Percentiles rank a stretch among this genome's conserved stretches.
Conservation (phyloP, 768 basidiomycete species). For the Lactarius indigo region DNA sequence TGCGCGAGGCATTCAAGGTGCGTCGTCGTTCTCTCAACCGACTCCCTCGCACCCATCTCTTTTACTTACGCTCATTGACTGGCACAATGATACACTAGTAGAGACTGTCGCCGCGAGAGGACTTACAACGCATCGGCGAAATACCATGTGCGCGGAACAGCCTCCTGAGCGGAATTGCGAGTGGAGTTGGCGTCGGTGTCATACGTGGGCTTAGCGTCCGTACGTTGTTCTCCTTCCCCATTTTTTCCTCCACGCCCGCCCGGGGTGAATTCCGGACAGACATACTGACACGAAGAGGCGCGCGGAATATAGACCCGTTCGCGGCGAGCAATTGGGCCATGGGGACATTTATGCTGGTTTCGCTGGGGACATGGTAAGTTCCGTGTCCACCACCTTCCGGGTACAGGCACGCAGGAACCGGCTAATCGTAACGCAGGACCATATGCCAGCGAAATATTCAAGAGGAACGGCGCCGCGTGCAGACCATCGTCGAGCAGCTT, state of each 20-base stretch:
- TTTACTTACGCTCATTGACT: background rate
- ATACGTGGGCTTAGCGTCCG: conserved; percentile 64
- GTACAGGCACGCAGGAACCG: background rate
- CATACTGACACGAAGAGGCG: background rate
- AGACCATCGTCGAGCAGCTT: conserved; percentile 57
- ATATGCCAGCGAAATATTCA: conserved; percentile 56
- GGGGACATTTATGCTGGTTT: conserved; percentile 65
- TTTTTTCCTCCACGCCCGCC: background rate
- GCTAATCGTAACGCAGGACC: conserved; percentile 41
- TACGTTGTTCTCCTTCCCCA: conserved; percentile 35
- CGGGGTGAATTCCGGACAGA: background rate
- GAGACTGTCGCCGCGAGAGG: conserved; percentile 47
- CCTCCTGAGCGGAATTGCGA: conserved; percentile 73
- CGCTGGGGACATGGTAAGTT: conserved; percentile 66
- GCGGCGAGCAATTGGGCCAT: conserved; percentile 78
- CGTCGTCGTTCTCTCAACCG: background rate
- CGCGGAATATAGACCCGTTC: conserved; percentile 45
- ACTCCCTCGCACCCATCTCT: background rate
- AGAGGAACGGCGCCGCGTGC: conserved; percentile 52
- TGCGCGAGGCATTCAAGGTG: conserved; percentile 37
- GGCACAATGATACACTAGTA: conserved; percentile 32
- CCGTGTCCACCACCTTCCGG: background rate
- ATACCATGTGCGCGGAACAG: conserved; percentile 77
- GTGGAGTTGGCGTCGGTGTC: conserved; percentile 72
- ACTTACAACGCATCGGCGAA: conserved; percentile 59